Base-by-base conservation (phyloP, 2,329 filamentous ascomycete species). In the Penicillium sp. region DNA sequence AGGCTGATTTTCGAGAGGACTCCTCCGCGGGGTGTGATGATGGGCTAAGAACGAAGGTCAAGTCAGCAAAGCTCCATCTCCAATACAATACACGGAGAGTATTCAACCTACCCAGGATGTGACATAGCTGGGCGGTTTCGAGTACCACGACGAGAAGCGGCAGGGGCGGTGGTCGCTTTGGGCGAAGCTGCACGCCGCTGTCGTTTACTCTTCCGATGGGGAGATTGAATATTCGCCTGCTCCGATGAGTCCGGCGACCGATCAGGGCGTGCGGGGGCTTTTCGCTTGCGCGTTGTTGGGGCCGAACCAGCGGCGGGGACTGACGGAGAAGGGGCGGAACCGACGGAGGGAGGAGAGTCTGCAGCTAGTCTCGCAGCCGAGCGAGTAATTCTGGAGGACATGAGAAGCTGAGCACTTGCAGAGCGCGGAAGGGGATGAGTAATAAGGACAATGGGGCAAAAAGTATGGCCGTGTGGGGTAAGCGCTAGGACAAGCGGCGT, bases 301-400 rank as follows among this genome's bases (percentile, higher is more conserved):
- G 80, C 67, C 81, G 77, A 70, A 72, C 79, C 73, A 76, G 79
- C 71, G 78, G 79, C 73, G 76, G 72, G 65, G 69, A 70, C 70
- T 73, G 70, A 66, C 75, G 77, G 64, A 77, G 74, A 65, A 73
- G 73, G 66, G 75, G 70, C 66, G 75, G 74, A 64, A 79, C 68
- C 72, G 71, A 78, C 72, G 71, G 81, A 75, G 67, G 80, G 75
- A 69, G 81, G 73, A 67, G 79, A 73, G 69, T 84, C 85, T 81
- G 91, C 90, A 83, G 91, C 91, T 87, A 92, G 89, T 85, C 93
- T 93, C 83, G 93, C 91, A 80, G 93, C 90, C 75, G 93, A 95
- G 84, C 94, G 92, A 85, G 94, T 97, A 75, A 95, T 89, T 91
- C 93, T 97, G 87, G 89, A 84, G 88, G 91, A 92, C 93, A 97